A percentile compares a stretch with the other conserved stretches of the same genome.
These are phyloP conservation scores for Microdochium bolleyi DNA, from an alignment of 2,329 filamentous ascomycete species.

Conservation along the genomic window DNA sequence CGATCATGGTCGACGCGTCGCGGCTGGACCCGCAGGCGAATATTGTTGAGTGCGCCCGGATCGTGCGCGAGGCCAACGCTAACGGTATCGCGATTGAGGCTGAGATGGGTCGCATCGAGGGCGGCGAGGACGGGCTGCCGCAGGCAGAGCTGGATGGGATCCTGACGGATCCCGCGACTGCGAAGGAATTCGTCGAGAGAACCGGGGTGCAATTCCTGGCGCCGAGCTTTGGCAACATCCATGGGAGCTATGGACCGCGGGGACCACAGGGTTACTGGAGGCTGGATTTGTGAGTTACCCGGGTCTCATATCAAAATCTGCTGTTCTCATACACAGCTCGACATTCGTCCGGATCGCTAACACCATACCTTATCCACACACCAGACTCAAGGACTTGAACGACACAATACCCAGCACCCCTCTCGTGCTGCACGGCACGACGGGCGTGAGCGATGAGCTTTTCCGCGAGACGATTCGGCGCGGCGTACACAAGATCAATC, in stretches of 20 bases:
- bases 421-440: constrained; percentile 11
- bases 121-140: constrained; percentile 54
- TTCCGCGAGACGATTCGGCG: constrained; percentile 7
- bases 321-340: no score
- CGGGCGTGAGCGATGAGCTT: constrained; percentile 11
- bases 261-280: constrained; percentile 30
- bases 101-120: constrained; percentile 56
- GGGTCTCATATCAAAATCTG: no score
- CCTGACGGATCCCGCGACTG: constrained; percentile 52
- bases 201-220: constrained; percentile 57
- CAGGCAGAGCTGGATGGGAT: constrained; percentile 50
- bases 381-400: neutral
- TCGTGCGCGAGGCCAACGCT: constrained; percentile 49
- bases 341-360: neutral
- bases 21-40: constrained; percentile 58
- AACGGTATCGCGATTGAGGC: constrained; percentile 56
- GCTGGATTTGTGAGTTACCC: constrained; percentile 23
- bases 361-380: neutral
- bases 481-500: constrained; percentile 14
- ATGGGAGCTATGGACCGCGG: constrained; percentile 51
- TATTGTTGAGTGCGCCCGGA: constrained; percentile 44
- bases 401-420: neutral
- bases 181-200: constrained; percentile 44
- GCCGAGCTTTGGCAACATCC: constrained; percentile 57
- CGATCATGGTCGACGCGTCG: constrained; percentile 61